Percentiles rank a stretch among this genome's conserved stretches.
These are phyloP conservation scores for Calonectria fujianensis DNA, from an alignment of 2,329 filamentous ascomycete species.

Conservation along the genomic window DNA sequence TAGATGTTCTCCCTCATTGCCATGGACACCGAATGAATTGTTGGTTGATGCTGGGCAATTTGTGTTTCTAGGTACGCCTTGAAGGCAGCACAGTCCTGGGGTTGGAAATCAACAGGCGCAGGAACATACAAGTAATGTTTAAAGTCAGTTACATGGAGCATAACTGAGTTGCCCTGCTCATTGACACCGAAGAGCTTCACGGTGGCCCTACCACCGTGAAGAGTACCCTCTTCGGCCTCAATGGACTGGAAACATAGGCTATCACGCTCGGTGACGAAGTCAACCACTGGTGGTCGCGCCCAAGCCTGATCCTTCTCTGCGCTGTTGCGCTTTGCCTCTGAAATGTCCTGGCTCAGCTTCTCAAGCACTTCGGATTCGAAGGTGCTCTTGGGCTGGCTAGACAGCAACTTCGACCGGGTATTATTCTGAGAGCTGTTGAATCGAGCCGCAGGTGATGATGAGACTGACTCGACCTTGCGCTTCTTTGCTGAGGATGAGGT, in stretches of 20 bases:
- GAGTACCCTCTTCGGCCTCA: constrained; percentile 91
- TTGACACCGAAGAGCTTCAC: constrained; percentile 97
- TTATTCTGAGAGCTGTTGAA: constrained; percentile 79
- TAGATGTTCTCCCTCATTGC: constrained; percentile 93
- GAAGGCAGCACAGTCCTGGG: constrained; percentile 85
- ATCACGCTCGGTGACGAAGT: constrained; percentile 75
- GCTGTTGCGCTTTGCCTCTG: constrained; percentile 88
- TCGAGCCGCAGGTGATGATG: constrained; percentile 73
- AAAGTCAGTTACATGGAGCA: constrained; percentile 96
- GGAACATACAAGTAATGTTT: constrained; percentile 96
- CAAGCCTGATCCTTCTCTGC: constrained; percentile 95
- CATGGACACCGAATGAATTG: constrained; percentile 88
- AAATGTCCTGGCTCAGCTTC: constrained; percentile 96
- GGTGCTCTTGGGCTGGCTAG: constrained; percentile 88
- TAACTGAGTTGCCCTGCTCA: constrained; percentile 87
- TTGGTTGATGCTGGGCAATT: constrained; percentile 82
- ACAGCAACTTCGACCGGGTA: constrained; percentile 77
- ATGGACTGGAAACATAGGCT: constrained; percentile 95
- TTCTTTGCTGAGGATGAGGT: constrained; percentile 82
- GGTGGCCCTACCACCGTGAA: constrained; percentile 84
- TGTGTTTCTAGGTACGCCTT: constrained; percentile 87
- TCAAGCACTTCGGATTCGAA: constrained; percentile 97
- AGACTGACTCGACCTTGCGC: constrained; percentile 82
- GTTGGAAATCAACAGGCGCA: constrained; percentile 87
- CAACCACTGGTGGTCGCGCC: constrained; percentile 77